Evolutionary conservation across 169 alveolate species (phyloP), one percentile per base, ranked within the genome.

Genomic region (Ichthyophthirius multifiliis): DNA sequence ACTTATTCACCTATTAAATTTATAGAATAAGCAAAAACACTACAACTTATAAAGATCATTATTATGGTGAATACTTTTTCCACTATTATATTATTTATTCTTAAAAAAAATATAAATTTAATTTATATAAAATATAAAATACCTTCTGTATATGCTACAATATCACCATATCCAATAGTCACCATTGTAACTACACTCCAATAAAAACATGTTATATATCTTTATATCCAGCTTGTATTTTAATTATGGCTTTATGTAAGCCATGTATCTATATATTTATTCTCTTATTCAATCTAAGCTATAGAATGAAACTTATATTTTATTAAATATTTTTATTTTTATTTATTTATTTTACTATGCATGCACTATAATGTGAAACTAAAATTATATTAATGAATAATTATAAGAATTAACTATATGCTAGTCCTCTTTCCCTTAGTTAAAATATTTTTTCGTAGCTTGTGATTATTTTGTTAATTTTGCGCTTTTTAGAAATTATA

Each of bases 101-200:
- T 1, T 9, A 5, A 0, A 46, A 46, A 46, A 46, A 16, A 16
- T n/a, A 16, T 0, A 5, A 20, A 12, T 20, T 0, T 5, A 18
- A 27, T 55, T 0, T 20, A 55, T 9, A 41, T 41, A 41, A 9
- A 41, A 41, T 9, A 9, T 13, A 41, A 15, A 10, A 5, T 55
- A 55, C 71, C 5, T 27, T 27, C 13, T 20, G 71, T 55, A 18
- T 23, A 27, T 10, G 71, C 43, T 27, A 39, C 31, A 9, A 55
- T 55, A 27, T 55, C 71, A 15, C 71, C 71, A 27, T 55, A 55
- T 5, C 71, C 71, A 1, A 55, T 55, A 2, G 71, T 55, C 1
- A 55, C 31, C 10, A 55, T 55, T 27, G 71, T 55, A 27, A 55
- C 31, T 5, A 55, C 71, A 55, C 71, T 55, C 71, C 71, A 55